Base-by-base conservation (phyloP, 768 basidiomycete species). In the Kwoniella mangroviensis region DNA sequence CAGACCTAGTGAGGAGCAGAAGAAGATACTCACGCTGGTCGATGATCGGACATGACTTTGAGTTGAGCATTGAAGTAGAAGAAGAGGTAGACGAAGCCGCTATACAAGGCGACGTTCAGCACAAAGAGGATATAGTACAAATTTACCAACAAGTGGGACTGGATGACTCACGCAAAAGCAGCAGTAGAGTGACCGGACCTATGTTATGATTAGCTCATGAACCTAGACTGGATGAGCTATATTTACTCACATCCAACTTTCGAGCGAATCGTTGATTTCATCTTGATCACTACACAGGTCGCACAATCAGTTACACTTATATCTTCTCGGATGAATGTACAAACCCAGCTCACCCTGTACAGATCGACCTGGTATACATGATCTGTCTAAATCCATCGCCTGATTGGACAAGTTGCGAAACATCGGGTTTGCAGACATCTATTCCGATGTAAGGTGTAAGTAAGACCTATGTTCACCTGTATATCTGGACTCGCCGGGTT, bases 131-230 rank as follows among this genome's bases (percentile, higher is more conserved):
- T 34, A 34, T 34, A 7, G 34, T 34, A 34, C n/a, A 19, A 24
- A 21, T 17, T 15, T 1, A 15, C 19, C 61, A 24, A 45, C 19
- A 11, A 12, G n/a, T 28, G 13, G 34, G 21, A 43, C 4, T 3
- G 34, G 45, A 19, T 49, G 45, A 70, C 73, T 72, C 56, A 74
- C 67, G 87, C 88, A 83, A 87, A 88, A 1, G 86, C 87, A 10
- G 88, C 87, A 1, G 88, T 89, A 9, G 87, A 86, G 70, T 89
- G 88, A 3, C 88, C 88, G 3, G 87, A 88, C 5, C 87, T 87
- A 83, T 88, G 28, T 55, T 15, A 59, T 26, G 4, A n/a, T 51
- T 59, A 68, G 65, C 65, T 41, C 10, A 34, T 13, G 26, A 11
- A 7, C 40, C 21, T 12, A 12, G 9, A 17, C 34, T 26, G 13